Percentiles rank a stretch among this genome's conserved stretches.
Conservation (phyloP, 768 basidiomycete species). For the Serendipita sp. region DNA sequence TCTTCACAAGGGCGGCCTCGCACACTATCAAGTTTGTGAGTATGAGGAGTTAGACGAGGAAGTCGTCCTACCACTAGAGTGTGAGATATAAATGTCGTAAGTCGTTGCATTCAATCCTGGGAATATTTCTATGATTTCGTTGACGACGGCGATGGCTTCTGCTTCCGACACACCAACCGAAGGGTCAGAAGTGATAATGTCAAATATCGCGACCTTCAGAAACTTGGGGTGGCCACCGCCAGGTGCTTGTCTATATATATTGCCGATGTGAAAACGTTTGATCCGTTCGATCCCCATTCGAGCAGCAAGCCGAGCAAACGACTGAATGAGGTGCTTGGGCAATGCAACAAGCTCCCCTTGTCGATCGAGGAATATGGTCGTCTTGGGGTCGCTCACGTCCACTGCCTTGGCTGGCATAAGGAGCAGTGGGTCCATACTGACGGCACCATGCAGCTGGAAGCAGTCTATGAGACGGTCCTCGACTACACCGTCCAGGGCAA, state of each 20-base stretch:
- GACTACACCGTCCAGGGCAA: conserved; percentile 55
- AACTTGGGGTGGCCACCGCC: conserved; percentile 62
- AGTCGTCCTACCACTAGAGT: conserved; percentile 44
- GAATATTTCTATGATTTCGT: conserved; percentile 51
- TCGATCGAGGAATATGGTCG: conserved; percentile 62
- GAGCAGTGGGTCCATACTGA: conserved; percentile 74
- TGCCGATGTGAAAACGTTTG: conserved; percentile 67
- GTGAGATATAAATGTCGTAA: conserved; percentile 66
- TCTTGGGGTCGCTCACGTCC: conserved; percentile 40
- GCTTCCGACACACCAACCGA: conserved; percentile 52
- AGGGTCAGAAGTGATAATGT: conserved; percentile 67
- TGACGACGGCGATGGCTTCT: conserved; percentile 54
- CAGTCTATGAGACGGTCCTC: conserved; percentile 59
- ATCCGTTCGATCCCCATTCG: conserved; percentile 47
- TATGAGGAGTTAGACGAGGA: neutral
- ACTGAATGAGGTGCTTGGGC: conserved; percentile 53
- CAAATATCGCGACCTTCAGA: conserved; percentile 61
- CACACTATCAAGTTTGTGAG: conserved; percentile 32
- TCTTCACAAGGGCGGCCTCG: conserved; percentile 42
- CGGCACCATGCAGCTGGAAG: conserved; percentile 79
- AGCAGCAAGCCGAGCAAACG: conserved; percentile 74
- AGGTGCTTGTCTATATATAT: conserved; percentile 42
- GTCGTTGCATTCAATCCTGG: conserved; percentile 42
- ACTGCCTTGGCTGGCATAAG: conserved; percentile 42
- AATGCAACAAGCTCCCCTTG: conserved; percentile 62